A percentile compares a stretch with the other conserved stretches of the same genome.
phyloP scores from a whole-genome alignment of 495 filamentous ascomycete species.

The Stereocaulon alpinum region DNA sequence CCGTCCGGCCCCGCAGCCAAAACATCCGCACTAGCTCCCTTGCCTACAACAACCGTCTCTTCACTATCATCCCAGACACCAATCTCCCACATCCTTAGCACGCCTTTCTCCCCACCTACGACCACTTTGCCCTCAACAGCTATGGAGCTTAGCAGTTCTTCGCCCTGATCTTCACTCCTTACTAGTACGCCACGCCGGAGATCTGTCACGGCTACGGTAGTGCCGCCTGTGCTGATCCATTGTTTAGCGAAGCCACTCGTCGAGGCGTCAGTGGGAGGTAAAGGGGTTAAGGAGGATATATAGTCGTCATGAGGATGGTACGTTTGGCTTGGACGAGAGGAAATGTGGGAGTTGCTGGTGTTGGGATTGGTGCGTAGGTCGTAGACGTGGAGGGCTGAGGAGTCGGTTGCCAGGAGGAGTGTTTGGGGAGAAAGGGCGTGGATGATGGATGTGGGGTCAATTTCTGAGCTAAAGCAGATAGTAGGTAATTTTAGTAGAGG shows the following conservation, averaged over 20 bases:
- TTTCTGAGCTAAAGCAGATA: neutral
- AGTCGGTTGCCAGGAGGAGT: constrained; percentile 82
- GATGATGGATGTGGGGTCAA: constrained; percentile 65
- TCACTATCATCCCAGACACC: constrained; percentile 92
- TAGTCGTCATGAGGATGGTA: constrained; percentile 86
- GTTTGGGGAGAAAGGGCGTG: constrained; percentile 77
- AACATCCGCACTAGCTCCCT: constrained; percentile 60
- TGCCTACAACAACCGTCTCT: constrained; percentile 66
- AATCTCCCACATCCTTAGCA: constrained; percentile 85
- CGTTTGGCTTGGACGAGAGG: constrained; percentile 57
- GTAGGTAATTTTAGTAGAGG: neutral
- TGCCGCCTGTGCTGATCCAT: constrained; percentile 85
- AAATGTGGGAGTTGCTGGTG: constrained; percentile 41
- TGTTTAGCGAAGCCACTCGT: constrained; percentile 83
- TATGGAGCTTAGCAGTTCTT: constrained; percentile 72
- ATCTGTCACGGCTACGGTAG: constrained; percentile 81
- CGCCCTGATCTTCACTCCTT: constrained; percentile 84
- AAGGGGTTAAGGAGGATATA: constrained; percentile 75
- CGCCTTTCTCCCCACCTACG: constrained; percentile 67
- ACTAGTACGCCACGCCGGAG: constrained; percentile 71
- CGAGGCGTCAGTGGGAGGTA: constrained; percentile 65
- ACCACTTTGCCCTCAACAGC: constrained; percentile 73
- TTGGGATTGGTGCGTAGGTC: constrained; percentile 75
- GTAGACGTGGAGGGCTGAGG: constrained; percentile 77
- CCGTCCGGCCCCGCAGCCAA: constrained; percentile 56